phyloP scores from a whole-genome alignment of 352 stramenopile genomes.

The Pythium vanterpoolii region DNA sequence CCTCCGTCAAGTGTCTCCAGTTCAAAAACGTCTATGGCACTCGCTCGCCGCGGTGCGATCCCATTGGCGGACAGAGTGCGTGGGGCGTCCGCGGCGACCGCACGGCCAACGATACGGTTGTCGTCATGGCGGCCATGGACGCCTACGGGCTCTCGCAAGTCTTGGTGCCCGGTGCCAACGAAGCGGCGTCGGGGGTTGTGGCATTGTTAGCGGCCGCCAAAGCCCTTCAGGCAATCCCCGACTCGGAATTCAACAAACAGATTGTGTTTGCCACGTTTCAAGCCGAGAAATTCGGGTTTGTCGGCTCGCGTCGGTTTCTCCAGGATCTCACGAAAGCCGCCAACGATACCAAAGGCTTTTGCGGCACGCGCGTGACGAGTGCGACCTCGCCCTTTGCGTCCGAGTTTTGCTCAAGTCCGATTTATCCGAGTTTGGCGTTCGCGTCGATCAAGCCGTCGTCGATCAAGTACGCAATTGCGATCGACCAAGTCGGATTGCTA shows the following conservation, averaged over 20 bases:
- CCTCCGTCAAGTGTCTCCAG: constrained; percentile 61
- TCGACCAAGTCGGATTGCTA: constrained; percentile 73
- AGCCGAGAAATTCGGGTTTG: constrained; percentile 79
- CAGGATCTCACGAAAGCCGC: constrained; percentile 56
- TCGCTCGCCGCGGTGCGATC: constrained; percentile 63
- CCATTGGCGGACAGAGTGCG: constrained; percentile 73
- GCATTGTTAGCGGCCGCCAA: constrained; percentile 70
- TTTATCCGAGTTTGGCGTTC: constrained; percentile 68
- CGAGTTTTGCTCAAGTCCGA: constrained; percentile 64
- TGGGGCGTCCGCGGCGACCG: constrained; percentile 63
- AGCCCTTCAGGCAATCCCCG: constrained; percentile 60
- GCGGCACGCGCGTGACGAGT: constrained; percentile 36
- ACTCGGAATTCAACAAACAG: constrained; percentile 62
- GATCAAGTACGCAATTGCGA: constrained; percentile 69
- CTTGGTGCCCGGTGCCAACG: constrained; percentile 67
- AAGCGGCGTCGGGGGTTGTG: constrained; percentile 64
- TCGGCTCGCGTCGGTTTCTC: constrained; percentile 76
- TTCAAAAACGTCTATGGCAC: constrained; percentile 78
- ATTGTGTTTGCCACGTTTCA: constrained; percentile 84
- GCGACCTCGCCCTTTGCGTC: constrained; percentile 53
- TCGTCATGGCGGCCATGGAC: constrained; percentile 83
- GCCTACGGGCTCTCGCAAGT: constrained; percentile 67
- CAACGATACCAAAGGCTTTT: constrained; percentile 45
- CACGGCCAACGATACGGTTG: constrained; percentile 44
- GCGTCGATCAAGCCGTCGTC: constrained; percentile 44